phyloP scores from a whole-genome alignment of 176 grass and related monocot species.

The Juncus effusus region DNA sequence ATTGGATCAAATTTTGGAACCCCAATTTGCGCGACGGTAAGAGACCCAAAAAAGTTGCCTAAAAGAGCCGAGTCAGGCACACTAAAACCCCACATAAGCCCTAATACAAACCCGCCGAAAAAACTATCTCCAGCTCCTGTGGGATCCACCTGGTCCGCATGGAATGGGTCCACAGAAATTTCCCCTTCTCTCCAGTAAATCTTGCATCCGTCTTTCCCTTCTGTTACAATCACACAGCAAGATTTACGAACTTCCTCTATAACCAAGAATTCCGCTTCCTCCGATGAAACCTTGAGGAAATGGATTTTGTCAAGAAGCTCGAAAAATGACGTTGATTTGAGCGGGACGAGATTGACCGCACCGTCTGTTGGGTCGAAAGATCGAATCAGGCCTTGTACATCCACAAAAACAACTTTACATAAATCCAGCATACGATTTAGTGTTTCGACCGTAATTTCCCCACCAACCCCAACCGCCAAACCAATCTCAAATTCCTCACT shows the following conservation, averaged over 20 bases:
- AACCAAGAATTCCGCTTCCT: conserved; percentile 85
- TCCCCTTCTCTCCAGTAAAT: conserved; percentile 66
- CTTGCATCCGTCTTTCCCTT: conserved; percentile 77
- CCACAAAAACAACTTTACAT: conserved; percentile 74
- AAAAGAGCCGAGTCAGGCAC: conserved; percentile 73
- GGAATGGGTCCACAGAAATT: conserved; percentile 56
- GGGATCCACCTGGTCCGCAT: conserved; percentile 68
- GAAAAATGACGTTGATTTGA: conserved; percentile 46
- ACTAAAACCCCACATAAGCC: conserved; percentile 71
- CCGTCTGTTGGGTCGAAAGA: conserved; percentile 59
- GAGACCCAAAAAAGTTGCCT: conserved; percentile 77
- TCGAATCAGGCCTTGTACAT: conserved; percentile 88
- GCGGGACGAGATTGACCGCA: conserved; percentile 47
- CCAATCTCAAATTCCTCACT: conserved; percentile 54
- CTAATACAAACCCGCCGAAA: conserved; percentile 65
- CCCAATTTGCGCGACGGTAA: conserved; percentile 65
- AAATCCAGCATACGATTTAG: conserved; percentile 61
- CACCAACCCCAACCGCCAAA: conserved; percentile 65
- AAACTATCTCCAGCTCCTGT: conserved; percentile 93
- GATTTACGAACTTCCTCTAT: conserved; percentile 49
- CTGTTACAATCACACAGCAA: conserved; percentile 87
- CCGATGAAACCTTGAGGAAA: conserved; percentile 81
- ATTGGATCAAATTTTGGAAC: conserved; percentile 63
- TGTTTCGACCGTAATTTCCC: conserved; percentile 71
- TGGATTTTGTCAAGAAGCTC: conserved; percentile 52